Conservation (phyloP, 805 yeast species). For the Candida germanica region DNA sequence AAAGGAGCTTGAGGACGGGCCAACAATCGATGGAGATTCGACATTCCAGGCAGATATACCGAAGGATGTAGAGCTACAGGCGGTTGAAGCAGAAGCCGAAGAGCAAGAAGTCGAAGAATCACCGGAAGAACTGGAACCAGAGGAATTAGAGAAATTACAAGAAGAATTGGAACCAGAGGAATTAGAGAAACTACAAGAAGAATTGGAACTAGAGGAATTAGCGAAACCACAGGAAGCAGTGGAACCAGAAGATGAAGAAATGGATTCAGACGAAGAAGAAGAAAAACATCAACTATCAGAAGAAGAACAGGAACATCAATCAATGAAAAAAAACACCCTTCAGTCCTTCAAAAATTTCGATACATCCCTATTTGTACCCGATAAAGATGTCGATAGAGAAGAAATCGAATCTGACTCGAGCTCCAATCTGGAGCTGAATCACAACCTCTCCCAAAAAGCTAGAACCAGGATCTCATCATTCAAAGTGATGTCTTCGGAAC, state of each 20-base stretch:
- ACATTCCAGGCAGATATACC: background rate
- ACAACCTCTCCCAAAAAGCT: no score
- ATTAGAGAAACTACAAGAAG: conserved; percentile 1
- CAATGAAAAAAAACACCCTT: no score
- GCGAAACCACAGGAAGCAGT: conserved; percentile 3
- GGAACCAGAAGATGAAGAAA: conserved; percentile 3
- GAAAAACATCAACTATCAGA: background rate
- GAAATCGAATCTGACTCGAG: no score
- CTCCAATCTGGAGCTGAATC: conserved; percentile 14
- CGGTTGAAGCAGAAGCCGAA: background rate
- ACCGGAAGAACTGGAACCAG: background rate
- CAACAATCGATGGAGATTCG: no score
- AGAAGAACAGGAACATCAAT: conserved; percentile 15
- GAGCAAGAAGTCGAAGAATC: background rate
- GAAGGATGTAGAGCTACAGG: background rate
- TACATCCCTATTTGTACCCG: no score
- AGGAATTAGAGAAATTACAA: background rate
- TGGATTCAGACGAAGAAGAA: background rate
- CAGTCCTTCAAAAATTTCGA: no score
- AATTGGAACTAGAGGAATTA: conserved; percentile 1
- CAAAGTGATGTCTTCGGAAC: background rate
- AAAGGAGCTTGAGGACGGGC: no score
- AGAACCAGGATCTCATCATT: no score
- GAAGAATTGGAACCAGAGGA: conserved; percentile 4
- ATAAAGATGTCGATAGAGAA: no score